Base-by-base conservation (phyloP, 805 yeast species). In the Ogataea trehaloabstinens region DNA sequence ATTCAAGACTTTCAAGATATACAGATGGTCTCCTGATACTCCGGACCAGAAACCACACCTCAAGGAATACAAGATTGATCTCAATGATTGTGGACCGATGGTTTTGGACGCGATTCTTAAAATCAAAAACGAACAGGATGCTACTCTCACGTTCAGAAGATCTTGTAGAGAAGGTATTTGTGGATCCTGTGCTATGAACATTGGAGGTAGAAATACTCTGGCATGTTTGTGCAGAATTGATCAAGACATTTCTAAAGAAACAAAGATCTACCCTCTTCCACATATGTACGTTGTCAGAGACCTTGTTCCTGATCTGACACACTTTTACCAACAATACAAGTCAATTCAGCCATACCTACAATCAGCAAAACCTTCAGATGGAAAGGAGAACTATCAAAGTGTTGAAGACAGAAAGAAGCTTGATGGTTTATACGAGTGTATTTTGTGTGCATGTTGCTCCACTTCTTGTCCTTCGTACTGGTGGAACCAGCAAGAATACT, bases 131-230 rank as follows among this genome's bases (percentile, higher is more conserved):
- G 99, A 93, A 70, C 95, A 88, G 68, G 99, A 93, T 65, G 67
- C 97, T 33, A 86, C 97, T 22, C 78, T 93, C 62, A 93, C 99
- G 4, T 86, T 93, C 70, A 83, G 99, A 73, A 83, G 99, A 70
- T 89, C 97, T 31, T 93, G 99, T 73, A 88, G 99, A 73, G 99
- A 93, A 72, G 99, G 99, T 58, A 93, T 93, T 52, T 93, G 99
- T 74, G 99, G 99, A 40, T 91, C 98, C 5, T 93, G 99, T 74
- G 99, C 99, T 53, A 93, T 93, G 99, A 93, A 93, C 75, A 93
- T 93, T 66, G 95, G 95, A 50, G 99, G 99, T 53, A 77, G 85
- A 65, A 93, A 93, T 77, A 93, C 99, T 22, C 76, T 93, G 54
- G 99, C 99, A 25, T 93, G 99, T 71, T 71, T 93, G 53, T 89